Evolutionary conservation across 78 protist species (phyloP).

Genomic region (Mastigamoeba balamuthi): DNA sequence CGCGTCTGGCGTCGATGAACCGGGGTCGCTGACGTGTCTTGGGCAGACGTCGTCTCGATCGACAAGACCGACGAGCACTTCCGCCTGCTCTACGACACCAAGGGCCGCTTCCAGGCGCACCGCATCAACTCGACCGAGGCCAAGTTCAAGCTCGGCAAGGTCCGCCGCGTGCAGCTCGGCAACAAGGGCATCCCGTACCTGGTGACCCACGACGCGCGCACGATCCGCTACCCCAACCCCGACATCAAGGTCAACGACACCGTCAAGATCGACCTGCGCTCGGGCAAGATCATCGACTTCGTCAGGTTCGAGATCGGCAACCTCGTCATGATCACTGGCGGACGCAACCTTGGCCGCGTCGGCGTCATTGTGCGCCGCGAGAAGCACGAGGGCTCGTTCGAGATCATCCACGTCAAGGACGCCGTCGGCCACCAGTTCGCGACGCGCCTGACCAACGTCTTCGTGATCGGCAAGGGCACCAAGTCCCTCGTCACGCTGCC

Average conservation of each 20-base stretch:
- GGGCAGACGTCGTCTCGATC: conserved; percentile 86
- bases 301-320: conserved; percentile 78
- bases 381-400: conserved; percentile 92
- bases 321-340: conserved; percentile 90
- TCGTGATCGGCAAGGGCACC: conserved; percentile 89
- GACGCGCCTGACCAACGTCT: conserved; percentile 95
- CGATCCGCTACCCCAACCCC: conserved; percentile 98
- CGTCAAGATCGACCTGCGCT: conserved; percentile 76
- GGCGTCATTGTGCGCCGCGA: conserved; percentile 84
- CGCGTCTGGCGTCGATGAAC: no score
- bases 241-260: conserved; percentile 80
- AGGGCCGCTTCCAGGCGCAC: conserved; percentile 96
- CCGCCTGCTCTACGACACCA: conserved; percentile 96
- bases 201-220: conserved; percentile 98
- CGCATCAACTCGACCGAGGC: conserved; percentile 88
- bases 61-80: conserved; percentile 93
- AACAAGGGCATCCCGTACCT: conserved; percentile 79
- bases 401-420: conserved; percentile 93
- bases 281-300: conserved; percentile 53
- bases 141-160: conserved; percentile 88
- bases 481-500: conserved; percentile 89
- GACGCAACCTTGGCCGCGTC: conserved; percentile 98
- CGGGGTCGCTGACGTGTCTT: no score
- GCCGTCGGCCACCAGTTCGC: conserved; percentile 87
- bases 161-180: conserved; percentile 55